These are phyloP conservation scores for Naumovozyma castellii DNA, from an alignment of 805 yeast genomes.

Conservation along the genomic window DNA sequence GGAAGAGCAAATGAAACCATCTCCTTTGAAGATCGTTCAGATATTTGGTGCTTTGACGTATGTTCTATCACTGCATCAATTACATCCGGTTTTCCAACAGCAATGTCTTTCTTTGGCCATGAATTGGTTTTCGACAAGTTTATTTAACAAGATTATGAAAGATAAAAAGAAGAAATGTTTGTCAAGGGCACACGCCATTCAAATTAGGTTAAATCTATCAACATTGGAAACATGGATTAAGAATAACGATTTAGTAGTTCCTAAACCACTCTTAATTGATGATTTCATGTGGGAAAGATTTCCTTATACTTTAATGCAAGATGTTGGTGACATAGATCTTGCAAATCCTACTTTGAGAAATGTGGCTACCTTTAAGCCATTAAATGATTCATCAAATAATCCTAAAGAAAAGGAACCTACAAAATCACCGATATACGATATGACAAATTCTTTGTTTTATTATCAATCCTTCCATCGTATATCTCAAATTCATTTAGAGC, in stretches of 20 bases:
- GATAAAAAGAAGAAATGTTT: conserved; percentile 50
- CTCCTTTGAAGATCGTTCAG: conserved; percentile 79
- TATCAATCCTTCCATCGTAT: conserved; percentile 57
- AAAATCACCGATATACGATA: conserved; percentile 10
- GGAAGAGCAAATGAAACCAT: conserved; percentile 71
- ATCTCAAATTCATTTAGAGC: conserved; percentile 57
- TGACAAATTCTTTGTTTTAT: conserved; percentile 43
- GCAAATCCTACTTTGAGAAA: conserved; percentile 16
- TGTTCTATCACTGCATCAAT: conserved; percentile 71
- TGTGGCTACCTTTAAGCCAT: conserved; percentile 20
- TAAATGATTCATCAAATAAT: conserved; percentile 3
- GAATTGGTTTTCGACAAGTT: conserved; percentile 61
- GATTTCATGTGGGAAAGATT: conserved; percentile 31
- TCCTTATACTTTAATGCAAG: conserved; percentile 31
- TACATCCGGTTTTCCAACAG: conserved; percentile 66
- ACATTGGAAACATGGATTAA: conserved; percentile 91
- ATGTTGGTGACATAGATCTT: conserved; percentile 22
- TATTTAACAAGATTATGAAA: conserved; percentile 65
- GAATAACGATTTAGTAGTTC: conserved; percentile 26
- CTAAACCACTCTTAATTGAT: conserved; percentile 31
- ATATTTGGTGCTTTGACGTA: conserved; percentile 82
- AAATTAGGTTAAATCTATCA: conserved; percentile 77
- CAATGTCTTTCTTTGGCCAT: conserved; percentile 72
- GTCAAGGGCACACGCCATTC: conserved; percentile 79
- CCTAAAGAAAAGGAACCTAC: conserved; percentile 3